phyloP scores from a whole-genome alignment of 805 yeast genomes.

The Candida multigemmis region DNA sequence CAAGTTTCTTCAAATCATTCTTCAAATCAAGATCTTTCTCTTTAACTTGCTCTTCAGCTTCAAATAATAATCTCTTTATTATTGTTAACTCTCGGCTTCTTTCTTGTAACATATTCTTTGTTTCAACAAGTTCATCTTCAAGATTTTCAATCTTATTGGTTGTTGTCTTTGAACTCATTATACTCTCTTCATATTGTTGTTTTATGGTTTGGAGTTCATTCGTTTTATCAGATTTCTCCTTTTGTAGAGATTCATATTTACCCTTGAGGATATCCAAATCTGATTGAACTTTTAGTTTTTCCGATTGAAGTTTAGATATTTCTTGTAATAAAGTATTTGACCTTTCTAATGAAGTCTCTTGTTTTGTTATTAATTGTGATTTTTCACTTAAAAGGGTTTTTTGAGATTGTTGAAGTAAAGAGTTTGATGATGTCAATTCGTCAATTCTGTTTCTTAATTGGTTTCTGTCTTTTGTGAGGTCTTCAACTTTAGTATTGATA shows the following conservation, averaged over 20 bases:
- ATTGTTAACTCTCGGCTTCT: slow-evolving; percentile 71
- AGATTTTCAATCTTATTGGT: slow-evolving; percentile 51
- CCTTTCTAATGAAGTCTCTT: slow-evolving; percentile 27
- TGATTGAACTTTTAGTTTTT: slow-evolving; percentile 29
- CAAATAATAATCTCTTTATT: slow-evolving; percentile 59
- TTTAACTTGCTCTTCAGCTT: slow-evolving; percentile 53
- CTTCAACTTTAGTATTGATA: slow-evolving; percentile 23
- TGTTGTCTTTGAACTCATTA: slow-evolving; percentile 59
- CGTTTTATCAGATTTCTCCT: slow-evolving; percentile 24
- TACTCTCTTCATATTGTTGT: slow-evolving; percentile 65
- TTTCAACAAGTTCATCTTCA: slow-evolving; percentile 77
- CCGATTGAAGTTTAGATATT: slow-evolving; percentile 32
- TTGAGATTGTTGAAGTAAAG: slow-evolving; percentile 24
- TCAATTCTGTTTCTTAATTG: slow-evolving; percentile 28
- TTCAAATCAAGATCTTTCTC: slow-evolving; percentile 45
- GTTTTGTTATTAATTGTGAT: slow-evolving; percentile 29
- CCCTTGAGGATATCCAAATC: slow-evolving; percentile 31
- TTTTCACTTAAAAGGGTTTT: slow-evolving; percentile 27
- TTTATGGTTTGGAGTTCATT: slow-evolving; percentile 37
- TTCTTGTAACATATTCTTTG: slow-evolving; percentile 66
- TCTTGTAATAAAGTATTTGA: slow-evolving; percentile 22
- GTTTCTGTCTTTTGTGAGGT: slow-evolving; percentile 29
- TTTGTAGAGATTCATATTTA: slow-evolving; percentile 22
- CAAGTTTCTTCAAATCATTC: slow-evolving; percentile 37
- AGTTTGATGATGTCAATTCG: slow-evolving; percentile 27